Percentiles rank a stretch among this genome's conserved stretches.
Conservation (phyloP, 768 basidiomycete genomes). For the Tremella yokohamensis region DNA sequence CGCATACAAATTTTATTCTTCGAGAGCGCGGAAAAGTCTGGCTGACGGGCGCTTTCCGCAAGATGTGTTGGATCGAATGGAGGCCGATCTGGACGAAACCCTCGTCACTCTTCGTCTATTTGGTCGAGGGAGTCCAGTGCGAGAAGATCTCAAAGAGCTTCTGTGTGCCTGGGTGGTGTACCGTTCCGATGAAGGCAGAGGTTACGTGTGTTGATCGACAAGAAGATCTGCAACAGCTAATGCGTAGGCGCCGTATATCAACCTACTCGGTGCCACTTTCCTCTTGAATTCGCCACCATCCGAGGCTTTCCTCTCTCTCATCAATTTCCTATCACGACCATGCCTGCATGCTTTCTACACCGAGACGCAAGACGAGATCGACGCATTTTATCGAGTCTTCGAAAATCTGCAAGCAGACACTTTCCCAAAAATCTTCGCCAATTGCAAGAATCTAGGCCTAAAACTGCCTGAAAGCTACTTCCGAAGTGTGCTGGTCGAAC, state of each 20-base stretch:
- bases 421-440: constrained; percentile 49
- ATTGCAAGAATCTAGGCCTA: constrained; percentile 47
- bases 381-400: constrained; percentile 48
- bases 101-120: constrained; percentile 40
- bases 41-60: constrained; percentile 41
- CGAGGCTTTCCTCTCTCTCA: constrained; percentile 40
- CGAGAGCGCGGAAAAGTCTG: constrained; percentile 38
- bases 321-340: constrained; percentile 46
- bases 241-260: constrained; percentile 43
- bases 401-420: constrained; percentile 49
- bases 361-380: constrained; percentile 42
- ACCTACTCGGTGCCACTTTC: constrained; percentile 44
- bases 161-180: constrained; percentile 48
- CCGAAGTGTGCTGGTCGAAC: constrained; percentile 45
- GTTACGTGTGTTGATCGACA: constrained; percentile 40
- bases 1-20: constrained; percentile 34
- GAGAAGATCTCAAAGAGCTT: constrained; percentile 44
- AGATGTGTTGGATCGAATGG: constrained; percentile 36
- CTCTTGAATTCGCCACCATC: constrained; percentile 42
- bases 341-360: constrained; percentile 45
- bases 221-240: constrained; percentile 1
- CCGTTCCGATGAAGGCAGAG: constrained; percentile 45
- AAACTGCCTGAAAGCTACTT: constrained; percentile 48
- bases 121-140: constrained; percentile 38
- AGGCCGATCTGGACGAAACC: constrained; percentile 37